Percentiles rank a stretch among this genome's conserved stretches.
Conservation (phyloP, 2,329 filamentous ascomycete genomes). For the Botrytis fabae region DNA sequence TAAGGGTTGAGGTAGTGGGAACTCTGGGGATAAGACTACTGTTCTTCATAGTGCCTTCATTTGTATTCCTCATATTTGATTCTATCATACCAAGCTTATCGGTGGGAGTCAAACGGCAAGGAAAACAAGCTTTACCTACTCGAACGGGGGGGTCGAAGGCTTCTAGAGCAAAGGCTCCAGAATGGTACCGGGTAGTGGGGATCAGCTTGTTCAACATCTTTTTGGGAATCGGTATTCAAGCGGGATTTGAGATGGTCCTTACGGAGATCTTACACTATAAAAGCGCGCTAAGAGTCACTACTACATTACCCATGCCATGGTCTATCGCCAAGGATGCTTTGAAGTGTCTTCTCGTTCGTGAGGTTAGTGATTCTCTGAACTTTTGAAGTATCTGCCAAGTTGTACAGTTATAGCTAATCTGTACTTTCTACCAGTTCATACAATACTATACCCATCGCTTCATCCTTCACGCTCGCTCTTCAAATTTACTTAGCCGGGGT, state of each 20-base stretch:
- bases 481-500: slow-evolving; percentile 44
- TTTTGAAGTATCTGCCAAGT: background rate
- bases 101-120: slow-evolving; percentile 68
- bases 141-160: slow-evolving; percentile 43
- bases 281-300: slow-evolving; percentile 59
- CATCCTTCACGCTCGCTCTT: slow-evolving; percentile 58
- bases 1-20: slow-evolving; percentile 73
- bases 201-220: slow-evolving; percentile 58
- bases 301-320: slow-evolving; percentile 62
- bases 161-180: slow-evolving; percentile 43
- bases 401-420: background rate
- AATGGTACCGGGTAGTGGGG: slow-evolving; percentile 50
- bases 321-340: slow-evolving; percentile 56
- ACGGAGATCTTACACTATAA: slow-evolving; percentile 53
- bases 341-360: slow-evolving; percentile 55
- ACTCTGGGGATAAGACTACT: slow-evolving; percentile 65
- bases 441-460: slow-evolving; percentile 75
- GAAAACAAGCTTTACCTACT: slow-evolving; percentile 50
- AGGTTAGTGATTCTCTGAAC: slow-evolving; percentile 46
- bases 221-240: slow-evolving; percentile 55
- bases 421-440: slow-evolving; percentile 48
- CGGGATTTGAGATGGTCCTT: slow-evolving; percentile 53
- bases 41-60: slow-evolving; percentile 72
- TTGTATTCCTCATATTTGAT: slow-evolving; percentile 74
- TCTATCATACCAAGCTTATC: slow-evolving; percentile 67